Conservation (phyloP, 208 protist genomes). For the Phytomonas sp. region DNA sequence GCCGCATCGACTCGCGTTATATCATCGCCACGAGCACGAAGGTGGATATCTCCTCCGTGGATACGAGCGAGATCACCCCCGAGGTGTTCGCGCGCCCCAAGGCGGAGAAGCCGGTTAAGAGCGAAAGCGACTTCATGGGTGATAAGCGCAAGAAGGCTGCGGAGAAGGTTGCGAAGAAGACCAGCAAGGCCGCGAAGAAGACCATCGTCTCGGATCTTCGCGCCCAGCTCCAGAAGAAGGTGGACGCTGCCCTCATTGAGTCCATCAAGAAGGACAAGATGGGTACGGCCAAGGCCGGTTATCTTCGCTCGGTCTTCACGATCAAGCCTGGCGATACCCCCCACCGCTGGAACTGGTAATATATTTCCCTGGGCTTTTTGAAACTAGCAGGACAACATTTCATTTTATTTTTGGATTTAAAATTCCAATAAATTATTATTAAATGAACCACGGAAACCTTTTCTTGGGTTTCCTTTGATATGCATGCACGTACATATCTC, state of each 20-base stretch:
- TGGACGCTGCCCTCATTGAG: slow-evolving; percentile 63
- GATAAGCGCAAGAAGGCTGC: slow-evolving; percentile 67
- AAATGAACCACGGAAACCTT: not conserved
- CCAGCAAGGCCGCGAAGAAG: slow-evolving; percentile 52
- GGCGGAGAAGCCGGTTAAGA: slow-evolving; percentile 68
- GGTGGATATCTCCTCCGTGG: slow-evolving; percentile 89
- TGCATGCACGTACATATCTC: not conserved
- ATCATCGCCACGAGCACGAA: slow-evolving; percentile 98
- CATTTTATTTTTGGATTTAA: not conserved
- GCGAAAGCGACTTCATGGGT: slow-evolving; percentile 80
- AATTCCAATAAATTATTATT: not conserved
- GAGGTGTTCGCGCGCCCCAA: slow-evolving; percentile 65
- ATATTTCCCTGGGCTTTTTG: slow-evolving; percentile 3
- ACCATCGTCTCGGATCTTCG: slow-evolving; percentile 54
- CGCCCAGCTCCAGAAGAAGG: slow-evolving; percentile 68
- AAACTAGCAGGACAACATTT: slow-evolving; percentile 14
- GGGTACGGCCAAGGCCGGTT: slow-evolving; percentile 68
- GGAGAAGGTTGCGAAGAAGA: slow-evolving; percentile 69
- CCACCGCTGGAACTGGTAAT: slow-evolving; percentile 85
- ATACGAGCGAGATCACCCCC: slow-evolving; percentile 61
- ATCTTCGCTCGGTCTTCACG: slow-evolving; percentile 83
- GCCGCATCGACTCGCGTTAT: slow-evolving; percentile 96
- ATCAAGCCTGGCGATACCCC: slow-evolving; percentile 72
- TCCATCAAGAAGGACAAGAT: slow-evolving; percentile 66
- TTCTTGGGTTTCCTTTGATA: not conserved